These are phyloP conservation scores for Byssochlamys sp. DNA, from an alignment of 2,329 filamentous ascomycete species.

Conservation along the genomic window DNA sequence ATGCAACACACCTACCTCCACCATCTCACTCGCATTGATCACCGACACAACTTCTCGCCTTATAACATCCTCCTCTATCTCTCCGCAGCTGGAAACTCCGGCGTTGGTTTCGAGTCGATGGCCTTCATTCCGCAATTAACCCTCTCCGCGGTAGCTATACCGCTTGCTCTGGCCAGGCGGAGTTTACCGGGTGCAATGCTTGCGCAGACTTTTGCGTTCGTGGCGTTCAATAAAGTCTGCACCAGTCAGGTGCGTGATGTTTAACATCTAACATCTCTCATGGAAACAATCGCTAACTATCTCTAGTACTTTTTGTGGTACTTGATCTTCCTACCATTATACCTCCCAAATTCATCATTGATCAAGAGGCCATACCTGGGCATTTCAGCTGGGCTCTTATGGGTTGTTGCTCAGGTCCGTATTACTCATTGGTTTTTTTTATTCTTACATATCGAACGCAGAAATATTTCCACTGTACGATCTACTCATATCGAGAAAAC, in stretches of 20 bases:
- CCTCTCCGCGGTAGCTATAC: conserved; percentile 67
- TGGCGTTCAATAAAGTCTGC: conserved; percentile 97
- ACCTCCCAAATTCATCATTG: conserved; percentile 71
- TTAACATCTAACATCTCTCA: not conserved
- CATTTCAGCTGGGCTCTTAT: conserved; percentile 55
- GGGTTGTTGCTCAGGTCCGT: conserved; percentile 61
- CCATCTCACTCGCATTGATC: conserved; percentile 84
- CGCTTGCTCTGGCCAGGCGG: conserved; percentile 66
- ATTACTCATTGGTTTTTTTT: not conserved
- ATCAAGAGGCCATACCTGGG: conserved; percentile 54
- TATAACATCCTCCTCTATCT: conserved; percentile 90
- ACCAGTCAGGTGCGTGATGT: conserved; percentile 69
- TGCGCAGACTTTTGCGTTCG: conserved; percentile 92
- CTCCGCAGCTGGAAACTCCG: conserved; percentile 50
- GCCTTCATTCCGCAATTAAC: conserved; percentile 83
- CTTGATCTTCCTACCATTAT: conserved; percentile 82
- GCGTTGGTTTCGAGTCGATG: conserved; percentile 56
- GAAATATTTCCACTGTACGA: not conserved
- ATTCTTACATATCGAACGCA: not conserved
- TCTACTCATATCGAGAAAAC: not conserved
- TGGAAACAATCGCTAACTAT: not conserved
- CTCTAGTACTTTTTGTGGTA: conserved; percentile 97
- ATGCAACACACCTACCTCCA: conserved; percentile 84
- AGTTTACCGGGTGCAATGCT: conserved; percentile 78
- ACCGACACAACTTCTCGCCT: conserved; percentile 95